These are phyloP conservation scores for Agarophyton chilense DNA, from an alignment of 23 red algal genomes.

Conservation along the genomic window DNA sequence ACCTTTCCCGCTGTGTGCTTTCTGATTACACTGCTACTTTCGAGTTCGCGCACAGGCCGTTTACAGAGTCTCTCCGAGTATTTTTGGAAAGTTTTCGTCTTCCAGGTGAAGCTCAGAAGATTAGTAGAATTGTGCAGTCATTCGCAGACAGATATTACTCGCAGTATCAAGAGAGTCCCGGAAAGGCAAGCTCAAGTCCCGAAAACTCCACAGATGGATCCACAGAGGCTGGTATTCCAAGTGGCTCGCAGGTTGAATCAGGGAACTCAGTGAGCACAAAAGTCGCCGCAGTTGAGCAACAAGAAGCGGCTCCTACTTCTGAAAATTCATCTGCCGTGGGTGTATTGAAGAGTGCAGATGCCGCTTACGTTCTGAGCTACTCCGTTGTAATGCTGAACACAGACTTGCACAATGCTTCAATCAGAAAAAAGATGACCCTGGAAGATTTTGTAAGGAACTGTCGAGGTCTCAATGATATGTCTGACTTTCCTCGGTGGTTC, in stretches of 20 bases:
- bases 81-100: conserved; percentile 98
- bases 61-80: conserved; percentile 80
- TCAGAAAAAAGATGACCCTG: conserved; percentile 94
- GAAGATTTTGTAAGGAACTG: conserved; percentile 95
- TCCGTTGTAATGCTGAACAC: conserved; percentile 98
- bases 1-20: conserved; percentile 72
- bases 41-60: conserved; percentile 66
- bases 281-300: not conserved
- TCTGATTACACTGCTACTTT: conserved; percentile 75
- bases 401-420: conserved; percentile 91
- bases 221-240: not conserved
- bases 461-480: conserved; percentile 93
- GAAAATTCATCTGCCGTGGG: not conserved
- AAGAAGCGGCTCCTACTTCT: not conserved
- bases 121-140: conserved; percentile 94
- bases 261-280: not conserved
- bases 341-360: conserved; percentile 85
- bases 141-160: conserved; percentile 85
- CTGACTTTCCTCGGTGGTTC: conserved; percentile 84
- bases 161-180: conserved; percentile 68
- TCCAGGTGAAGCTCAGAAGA: conserved; percentile 98
- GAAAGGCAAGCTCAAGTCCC: not conserved
- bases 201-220: not conserved
- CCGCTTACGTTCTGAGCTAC: conserved; percentile 86
- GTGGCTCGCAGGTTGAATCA: not conserved